phyloP scores from a whole-genome alignment of 352 stramenopile genomes.

The Blastocystis sp. region DNA sequence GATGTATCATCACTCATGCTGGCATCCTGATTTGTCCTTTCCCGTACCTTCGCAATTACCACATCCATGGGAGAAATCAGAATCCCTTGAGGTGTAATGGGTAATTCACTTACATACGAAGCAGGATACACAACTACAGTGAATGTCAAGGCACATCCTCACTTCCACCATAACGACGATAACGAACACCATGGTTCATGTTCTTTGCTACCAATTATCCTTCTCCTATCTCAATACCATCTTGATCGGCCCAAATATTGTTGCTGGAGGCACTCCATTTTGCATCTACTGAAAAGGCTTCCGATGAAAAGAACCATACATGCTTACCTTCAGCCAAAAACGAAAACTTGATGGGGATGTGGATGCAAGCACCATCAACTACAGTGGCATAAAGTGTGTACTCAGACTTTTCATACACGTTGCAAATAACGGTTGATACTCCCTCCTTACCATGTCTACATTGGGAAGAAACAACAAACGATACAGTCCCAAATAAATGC shows the following conservation, averaged over 20 bases:
- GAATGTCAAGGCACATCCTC: neutral
- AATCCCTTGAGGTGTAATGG: conserved; percentile 10
- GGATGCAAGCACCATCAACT: conserved; percentile 18
- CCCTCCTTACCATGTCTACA: conserved; percentile 17
- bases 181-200: conserved; percentile 35
- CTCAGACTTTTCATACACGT: conserved; percentile 29
- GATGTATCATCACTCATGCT: neutral
- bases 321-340: neutral
- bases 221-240: neutral
- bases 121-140: conserved; percentile 25
- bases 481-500: conserved; percentile 14
- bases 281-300: conserved; percentile 30
- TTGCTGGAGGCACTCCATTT: conserved; percentile 51
- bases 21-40: neutral
- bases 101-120: neutral
- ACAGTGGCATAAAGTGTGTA: conserved; percentile 50
- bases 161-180: conserved; percentile 26
- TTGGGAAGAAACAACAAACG: neutral
- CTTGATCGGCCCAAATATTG: conserved; percentile 23
- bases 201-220: neutral
- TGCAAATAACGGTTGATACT: neutral
- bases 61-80: neutral
- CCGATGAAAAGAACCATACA: neutral
- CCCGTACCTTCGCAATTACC: conserved; percentile 8
- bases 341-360: neutral